phyloP scores from a whole-genome alignment of 1,284 basidiomycete species.

The Acaromyces ingoldii region DNA sequence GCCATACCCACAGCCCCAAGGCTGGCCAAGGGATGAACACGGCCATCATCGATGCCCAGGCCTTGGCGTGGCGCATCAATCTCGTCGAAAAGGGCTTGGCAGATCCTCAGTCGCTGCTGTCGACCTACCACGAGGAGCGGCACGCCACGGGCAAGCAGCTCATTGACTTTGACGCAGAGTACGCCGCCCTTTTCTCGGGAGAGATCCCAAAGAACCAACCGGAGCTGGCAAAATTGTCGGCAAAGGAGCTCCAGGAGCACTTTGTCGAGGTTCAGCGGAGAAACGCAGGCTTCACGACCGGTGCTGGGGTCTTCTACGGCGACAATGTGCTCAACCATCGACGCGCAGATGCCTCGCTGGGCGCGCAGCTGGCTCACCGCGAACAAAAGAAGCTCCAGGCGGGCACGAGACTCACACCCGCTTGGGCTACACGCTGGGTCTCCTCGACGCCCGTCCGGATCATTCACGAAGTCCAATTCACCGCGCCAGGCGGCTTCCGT shows the following conservation, averaged over 20 bases:
- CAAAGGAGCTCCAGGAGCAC: conserved; percentile 36
- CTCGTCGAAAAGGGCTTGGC: conserved; percentile 53
- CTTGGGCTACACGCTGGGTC: conserved; percentile 62
- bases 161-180: conserved; percentile 53
- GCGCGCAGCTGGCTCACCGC: conserved; percentile 4
- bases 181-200: conserved; percentile 52
- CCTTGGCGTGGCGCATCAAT: conserved; percentile 54
- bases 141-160: conserved; percentile 52
- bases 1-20: conserved; percentile 54
- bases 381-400: conserved; percentile 27
- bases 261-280: conserved; percentile 43
- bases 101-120: conserved; percentile 43
- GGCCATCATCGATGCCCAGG: conserved; percentile 53
- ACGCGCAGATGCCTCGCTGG: conserved; percentile 33
- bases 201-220: conserved; percentile 43
- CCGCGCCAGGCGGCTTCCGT: conserved; percentile 64
- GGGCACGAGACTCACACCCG: conserved; percentile 31
- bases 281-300: conserved; percentile 45
- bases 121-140: conserved; percentile 53
- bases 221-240: conserved; percentile 29
- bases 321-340: conserved; percentile 43
- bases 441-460: conserved; percentile 64
- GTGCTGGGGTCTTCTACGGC: conserved; percentile 37
- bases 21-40: conserved; percentile 54
- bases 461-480: conserved; percentile 65